A percentile compares a stretch with the other conserved stretches of the same genome.
phyloP scores from a whole-genome alignment of 2,329 filamentous ascomycete genomes.

The Trichoderma atrobrunneum region DNA sequence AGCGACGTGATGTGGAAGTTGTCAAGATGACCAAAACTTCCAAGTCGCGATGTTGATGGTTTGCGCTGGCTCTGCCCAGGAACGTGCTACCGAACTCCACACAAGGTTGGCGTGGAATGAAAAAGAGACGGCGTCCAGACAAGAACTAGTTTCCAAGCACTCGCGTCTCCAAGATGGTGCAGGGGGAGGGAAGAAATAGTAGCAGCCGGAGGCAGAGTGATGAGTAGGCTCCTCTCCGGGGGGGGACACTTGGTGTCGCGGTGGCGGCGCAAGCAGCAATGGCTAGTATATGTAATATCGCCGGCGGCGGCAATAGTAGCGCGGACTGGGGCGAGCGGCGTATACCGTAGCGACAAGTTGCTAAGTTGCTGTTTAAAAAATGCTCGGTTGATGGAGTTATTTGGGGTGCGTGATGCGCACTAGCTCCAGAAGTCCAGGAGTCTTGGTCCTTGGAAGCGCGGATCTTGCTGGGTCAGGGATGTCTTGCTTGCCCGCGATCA shows the following conservation, averaged over 20 bases:
- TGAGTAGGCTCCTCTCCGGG: slow-evolving; percentile 25
- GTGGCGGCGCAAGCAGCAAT: slow-evolving; percentile 30
- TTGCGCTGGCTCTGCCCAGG: slow-evolving; percentile 33
- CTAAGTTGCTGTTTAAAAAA: slow-evolving; percentile 14
- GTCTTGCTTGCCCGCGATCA: slow-evolving; percentile 27
- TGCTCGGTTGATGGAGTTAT: slow-evolving; percentile 8
- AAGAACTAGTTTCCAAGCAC: slow-evolving; percentile 33
- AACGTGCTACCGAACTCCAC: slow-evolving; percentile 35
- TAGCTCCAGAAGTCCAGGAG: slow-evolving; percentile 20
- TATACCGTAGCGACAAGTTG: slow-evolving; percentile 1
- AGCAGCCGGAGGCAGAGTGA: slow-evolving; percentile 17
- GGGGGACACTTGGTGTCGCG: slow-evolving; percentile 27
- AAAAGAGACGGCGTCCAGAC: slow-evolving; percentile 30
- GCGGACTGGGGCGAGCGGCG: slow-evolving; percentile 23
- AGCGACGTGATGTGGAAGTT: slow-evolving; percentile 20
- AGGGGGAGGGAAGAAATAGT: slow-evolving; percentile 21
- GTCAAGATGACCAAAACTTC: slow-evolving; percentile 26
- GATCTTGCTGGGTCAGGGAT: slow-evolving; percentile 25
- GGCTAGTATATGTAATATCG: slow-evolving; percentile 33
- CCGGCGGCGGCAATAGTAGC: slow-evolving; percentile 35
- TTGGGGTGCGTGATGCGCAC: slow-evolving; percentile 19
- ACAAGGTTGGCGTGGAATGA: slow-evolving; percentile 25
- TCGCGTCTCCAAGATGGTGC: slow-evolving; percentile 31
- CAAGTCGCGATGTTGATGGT: slow-evolving; percentile 32
- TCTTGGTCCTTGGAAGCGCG: slow-evolving; percentile 20